phyloP scores from a whole-genome alignment of 805 yeast species.

The Wickerhamiella siamensis region DNA sequence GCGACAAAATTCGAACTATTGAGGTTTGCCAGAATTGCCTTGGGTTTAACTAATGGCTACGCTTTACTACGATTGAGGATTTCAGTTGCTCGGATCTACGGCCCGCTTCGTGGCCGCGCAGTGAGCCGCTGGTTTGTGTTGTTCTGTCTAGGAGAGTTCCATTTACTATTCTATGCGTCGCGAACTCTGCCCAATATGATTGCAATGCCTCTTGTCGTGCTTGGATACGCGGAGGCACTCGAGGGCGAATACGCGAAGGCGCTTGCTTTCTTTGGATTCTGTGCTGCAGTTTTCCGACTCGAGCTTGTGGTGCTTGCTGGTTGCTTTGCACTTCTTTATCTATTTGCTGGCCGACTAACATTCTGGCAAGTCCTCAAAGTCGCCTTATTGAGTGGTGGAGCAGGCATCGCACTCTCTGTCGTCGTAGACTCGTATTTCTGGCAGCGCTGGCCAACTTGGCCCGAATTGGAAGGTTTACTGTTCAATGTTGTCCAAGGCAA shows the following conservation, averaged over 20 bases:
- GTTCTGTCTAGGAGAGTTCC: constrained; percentile 58
- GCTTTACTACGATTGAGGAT: constrained; percentile 39
- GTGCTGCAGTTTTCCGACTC: constrained; percentile 54
- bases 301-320: constrained; percentile 52
- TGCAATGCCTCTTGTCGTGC: constrained; percentile 57
- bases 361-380: constrained; percentile 21
- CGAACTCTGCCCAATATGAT: constrained; percentile 75
- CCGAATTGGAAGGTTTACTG: constrained; percentile 59
- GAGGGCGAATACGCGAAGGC: constrained; percentile 35
- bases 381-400: constrained; percentile 34
- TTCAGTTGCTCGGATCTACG: constrained; percentile 22
- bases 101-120: constrained; percentile 7
- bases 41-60: constrained; percentile 49
- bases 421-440: constrained; percentile 66
- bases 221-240: constrained; percentile 38
- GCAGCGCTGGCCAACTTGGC: constrained; percentile 38
- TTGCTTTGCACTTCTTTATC: constrained; percentile 28
- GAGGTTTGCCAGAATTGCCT: constrained; percentile 38
- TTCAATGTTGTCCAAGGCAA: constrained; percentile 70
- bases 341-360: constrained; percentile 32
- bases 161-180: constrained; percentile 62
- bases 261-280: constrained; percentile 41
- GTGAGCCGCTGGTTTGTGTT: constrained; percentile 39
- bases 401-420: constrained; percentile 37
- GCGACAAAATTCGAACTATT: constrained; percentile 38